These are phyloP conservation scores for Flagelloscypha sp. DNA, from an alignment of 768 basidiomycete genomes.

Conservation along the genomic window DNA sequence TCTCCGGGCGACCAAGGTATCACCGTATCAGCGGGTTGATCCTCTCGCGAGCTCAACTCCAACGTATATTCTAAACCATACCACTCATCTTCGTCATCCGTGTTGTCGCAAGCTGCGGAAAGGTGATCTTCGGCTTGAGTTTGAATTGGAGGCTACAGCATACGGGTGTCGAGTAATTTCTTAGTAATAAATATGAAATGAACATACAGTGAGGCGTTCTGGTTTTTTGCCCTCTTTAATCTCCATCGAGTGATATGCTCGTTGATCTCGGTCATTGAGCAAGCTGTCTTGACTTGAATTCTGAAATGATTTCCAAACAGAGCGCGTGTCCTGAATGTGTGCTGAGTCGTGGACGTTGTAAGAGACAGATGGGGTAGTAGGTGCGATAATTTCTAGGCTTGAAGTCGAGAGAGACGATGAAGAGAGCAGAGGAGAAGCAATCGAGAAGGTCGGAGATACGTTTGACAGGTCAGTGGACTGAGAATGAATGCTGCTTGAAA, in stretches of 20 bases:
- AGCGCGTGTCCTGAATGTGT: neutral
- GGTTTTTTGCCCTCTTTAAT: conserved; percentile 33
- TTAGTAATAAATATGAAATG: neutral
- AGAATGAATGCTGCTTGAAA: too few species aligned
- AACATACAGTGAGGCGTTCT: conserved; percentile 20
- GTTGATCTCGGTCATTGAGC: neutral
- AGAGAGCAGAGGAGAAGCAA: conserved; percentile 1
- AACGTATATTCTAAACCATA: conserved; percentile 36
- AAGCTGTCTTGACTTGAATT: neutral
- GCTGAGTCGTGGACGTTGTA: neutral
- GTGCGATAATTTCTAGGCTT: too few species aligned
- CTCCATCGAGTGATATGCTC: conserved; percentile 19
- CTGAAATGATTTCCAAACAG: neutral
- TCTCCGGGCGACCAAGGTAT: conserved; percentile 25
- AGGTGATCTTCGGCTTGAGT: conserved; percentile 15
- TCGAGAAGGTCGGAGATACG: neutral
- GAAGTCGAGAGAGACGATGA: neutral
- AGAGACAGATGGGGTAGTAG: neutral
- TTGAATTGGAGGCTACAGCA: conserved; percentile 12
- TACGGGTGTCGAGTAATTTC: conserved; percentile 1
- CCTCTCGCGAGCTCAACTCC: conserved; percentile 31
- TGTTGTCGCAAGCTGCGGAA: neutral
- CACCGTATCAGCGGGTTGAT: conserved; percentile 19
- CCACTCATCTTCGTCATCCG: conserved; percentile 29
- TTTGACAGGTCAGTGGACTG: too few species aligned